Base-by-base conservation (phyloP, 495 filamentous ascomycete genomes). In the Xylaria venustula region DNA sequence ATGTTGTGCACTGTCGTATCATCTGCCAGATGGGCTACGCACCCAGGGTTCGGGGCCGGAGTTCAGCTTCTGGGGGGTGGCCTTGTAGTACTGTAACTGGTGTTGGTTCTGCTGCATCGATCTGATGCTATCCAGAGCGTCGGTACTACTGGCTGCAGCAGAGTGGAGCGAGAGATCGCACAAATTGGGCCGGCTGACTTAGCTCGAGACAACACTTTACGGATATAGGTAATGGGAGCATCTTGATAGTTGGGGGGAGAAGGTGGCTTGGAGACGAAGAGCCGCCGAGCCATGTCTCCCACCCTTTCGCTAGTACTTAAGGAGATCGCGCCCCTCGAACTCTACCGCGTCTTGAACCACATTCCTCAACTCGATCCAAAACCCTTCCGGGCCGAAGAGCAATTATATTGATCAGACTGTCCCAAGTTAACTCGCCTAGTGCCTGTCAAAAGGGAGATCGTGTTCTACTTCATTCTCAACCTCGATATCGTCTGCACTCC, bases 251-350 rank as follows among this genome's bases (percentile, higher is more conserved):
- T 50, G 56, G 58, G 53, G 54, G 30, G 5, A n/a, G n/a, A n/a
- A 57, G 50, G 69, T 71, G 69, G 66, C 68, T 69, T 71, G 64
- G 56, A 64, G 65, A 67, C 58, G n/a, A 67, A 62, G 25, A 46
- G 55, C 51, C 42, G 62, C 54, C 53, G 32, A 54, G 51, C 15
- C 25, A 20, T 56, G 40, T 56, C 62, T 63, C 40, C 51, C 55
- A 67, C 64, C 62, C 52, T 64, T 65, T 54, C 11, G 5, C 30
- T 32, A n/a, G 45, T 47, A 32, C 23, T 7, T 41, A 67, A 50
- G 68, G 53, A 8, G 48, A 58, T 63, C 62, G 59, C 47, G 17
- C 53, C 64, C 65, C 58, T 60, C n/a, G 11, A 63, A 53, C 63
- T 58, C 64, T 36, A 64, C 68, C 68, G 61, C 61, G 49, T 60